Evolutionary conservation across 805 yeast species (phyloP).

Genomic region (Lachancea quebecensis): DNA sequence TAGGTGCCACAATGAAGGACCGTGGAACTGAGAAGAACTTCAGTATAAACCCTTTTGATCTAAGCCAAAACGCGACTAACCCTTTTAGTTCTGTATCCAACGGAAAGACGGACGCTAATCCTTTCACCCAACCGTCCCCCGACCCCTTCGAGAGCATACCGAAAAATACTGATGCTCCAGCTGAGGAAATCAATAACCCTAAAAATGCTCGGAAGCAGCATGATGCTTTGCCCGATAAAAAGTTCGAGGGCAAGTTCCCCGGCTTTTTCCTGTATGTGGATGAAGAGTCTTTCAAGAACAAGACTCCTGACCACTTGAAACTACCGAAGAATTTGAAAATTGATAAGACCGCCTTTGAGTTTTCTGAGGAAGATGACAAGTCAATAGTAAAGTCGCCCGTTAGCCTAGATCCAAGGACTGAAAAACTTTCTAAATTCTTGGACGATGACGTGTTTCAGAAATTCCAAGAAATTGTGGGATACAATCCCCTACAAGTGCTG

Average conservation of each 20-base stretch:
- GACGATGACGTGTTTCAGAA: conserved; percentile 76
- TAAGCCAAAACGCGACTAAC: conserved; percentile 14
- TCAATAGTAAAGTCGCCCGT: conserved; percentile 25
- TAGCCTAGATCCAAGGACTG: conserved; percentile 37
- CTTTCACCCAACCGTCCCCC: conserved; percentile 33
- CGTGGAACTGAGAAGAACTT: conserved; percentile 38
- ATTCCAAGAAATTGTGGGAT: conserved; percentile 66
- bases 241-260: conserved; percentile 37
- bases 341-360: conserved; percentile 43
- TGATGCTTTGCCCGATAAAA: conserved; percentile 21
- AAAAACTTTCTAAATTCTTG: conserved; percentile 45
- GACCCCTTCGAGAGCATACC: conserved; percentile 18
- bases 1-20: conserved; percentile 38
- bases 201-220: conserved; percentile 31
- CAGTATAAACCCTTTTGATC: conserved; percentile 31
- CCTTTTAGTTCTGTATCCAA: conserved; percentile 25
- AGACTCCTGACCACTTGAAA: conserved; percentile 38
- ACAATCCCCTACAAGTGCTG: conserved; percentile 80
- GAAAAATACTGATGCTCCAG: not conserved
- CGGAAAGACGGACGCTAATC: conserved; percentile 20
- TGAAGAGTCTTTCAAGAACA: conserved; percentile 54
- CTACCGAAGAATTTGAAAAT: conserved; percentile 49
- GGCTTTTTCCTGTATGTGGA: conserved; percentile 70
- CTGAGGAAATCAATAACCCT: conserved; percentile 12
- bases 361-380: conserved; percentile 32